phyloP scores from a whole-genome alignment of 163 green algal species.

The Chlamydomonas reinhardtii region DNA sequence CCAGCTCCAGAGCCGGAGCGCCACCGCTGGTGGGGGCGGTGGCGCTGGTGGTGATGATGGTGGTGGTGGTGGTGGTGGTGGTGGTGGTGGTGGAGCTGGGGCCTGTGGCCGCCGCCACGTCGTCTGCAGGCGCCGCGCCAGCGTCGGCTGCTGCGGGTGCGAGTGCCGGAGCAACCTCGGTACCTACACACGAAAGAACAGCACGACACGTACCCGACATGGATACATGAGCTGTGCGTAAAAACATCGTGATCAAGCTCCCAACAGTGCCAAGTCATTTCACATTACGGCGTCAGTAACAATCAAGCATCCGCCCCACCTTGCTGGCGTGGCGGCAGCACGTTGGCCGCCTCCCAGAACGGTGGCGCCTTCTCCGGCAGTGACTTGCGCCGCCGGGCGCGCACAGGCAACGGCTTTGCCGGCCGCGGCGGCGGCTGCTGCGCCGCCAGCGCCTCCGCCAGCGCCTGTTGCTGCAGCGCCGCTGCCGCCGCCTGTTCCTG shows the following conservation, averaged over 20 bases:
- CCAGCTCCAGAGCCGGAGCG: conserved; percentile 51
- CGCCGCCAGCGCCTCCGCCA: not conserved
- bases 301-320: too few relatives aligned
- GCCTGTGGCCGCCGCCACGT: not conserved
- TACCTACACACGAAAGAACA: too few relatives aligned
- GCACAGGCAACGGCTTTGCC: not conserved
- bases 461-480: not conserved
- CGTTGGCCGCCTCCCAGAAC: not conserved
- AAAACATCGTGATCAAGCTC: too few relatives aligned
- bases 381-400: conserved; percentile 29
- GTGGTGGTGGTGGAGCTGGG: not conserved
- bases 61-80: not conserved
- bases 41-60: not conserved
- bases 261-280: too few relatives aligned
- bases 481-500: not conserved
- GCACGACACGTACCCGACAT: too few relatives aligned
- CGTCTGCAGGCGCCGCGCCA: not conserved
- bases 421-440: not conserved
- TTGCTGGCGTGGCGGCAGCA: too few relatives aligned
- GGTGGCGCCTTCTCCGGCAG: conserved; percentile 28
- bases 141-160: too few relatives aligned
- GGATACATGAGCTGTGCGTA: too few relatives aligned
- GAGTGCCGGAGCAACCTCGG: too few relatives aligned
- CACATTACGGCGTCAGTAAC: too few relatives aligned
- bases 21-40: not conserved